phyloP scores from a whole-genome alignment of 371 early-diverging fungal genomes.

The Nematocida major region DNA sequence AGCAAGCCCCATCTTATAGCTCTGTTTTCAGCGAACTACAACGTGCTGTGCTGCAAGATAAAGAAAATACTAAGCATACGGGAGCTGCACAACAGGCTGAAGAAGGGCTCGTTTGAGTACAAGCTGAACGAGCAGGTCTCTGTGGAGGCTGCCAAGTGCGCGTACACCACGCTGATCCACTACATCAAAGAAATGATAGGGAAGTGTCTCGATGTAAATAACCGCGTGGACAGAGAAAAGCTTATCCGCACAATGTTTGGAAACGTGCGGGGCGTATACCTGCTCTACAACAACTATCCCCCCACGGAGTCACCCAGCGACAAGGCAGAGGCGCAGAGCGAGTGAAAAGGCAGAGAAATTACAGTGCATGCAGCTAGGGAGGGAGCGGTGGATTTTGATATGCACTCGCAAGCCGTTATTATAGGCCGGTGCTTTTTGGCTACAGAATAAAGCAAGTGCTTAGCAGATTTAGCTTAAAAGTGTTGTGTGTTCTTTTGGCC shows the following conservation, averaged over 20 bases:
- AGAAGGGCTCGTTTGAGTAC: constrained; percentile 50
- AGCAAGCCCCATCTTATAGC: constrained; percentile 36
- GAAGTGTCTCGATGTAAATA: neutral
- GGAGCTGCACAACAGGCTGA: constrained; percentile 33
- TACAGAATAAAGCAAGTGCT: no score
- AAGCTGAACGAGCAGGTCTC: constrained; percentile 37
- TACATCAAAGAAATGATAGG: constrained; percentile 34
- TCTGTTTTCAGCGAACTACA: constrained; percentile 44
- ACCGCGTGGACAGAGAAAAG: constrained; percentile 1
- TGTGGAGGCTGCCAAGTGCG: constrained; percentile 13
- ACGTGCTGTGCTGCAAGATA: constrained; percentile 41
- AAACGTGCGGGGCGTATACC: constrained; percentile 23
- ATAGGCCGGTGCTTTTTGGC: no score
- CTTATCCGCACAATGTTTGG: constrained; percentile 13
- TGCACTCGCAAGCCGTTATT: no score
- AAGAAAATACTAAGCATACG: constrained; percentile 34
- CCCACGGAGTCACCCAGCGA: neutral
- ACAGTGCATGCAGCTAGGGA: no score
- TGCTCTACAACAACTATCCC: constrained; percentile 31
- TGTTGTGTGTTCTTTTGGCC: no score
- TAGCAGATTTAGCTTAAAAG: no score
- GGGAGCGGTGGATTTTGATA: no score
- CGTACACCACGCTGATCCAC: constrained; percentile 19
- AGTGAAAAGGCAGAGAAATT: neutral
- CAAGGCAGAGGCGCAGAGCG: neutral